These are phyloP conservation scores for Solanum lignicaule DNA, from an alignment of 257 asterid genomes.

Conservation along the genomic window DNA sequence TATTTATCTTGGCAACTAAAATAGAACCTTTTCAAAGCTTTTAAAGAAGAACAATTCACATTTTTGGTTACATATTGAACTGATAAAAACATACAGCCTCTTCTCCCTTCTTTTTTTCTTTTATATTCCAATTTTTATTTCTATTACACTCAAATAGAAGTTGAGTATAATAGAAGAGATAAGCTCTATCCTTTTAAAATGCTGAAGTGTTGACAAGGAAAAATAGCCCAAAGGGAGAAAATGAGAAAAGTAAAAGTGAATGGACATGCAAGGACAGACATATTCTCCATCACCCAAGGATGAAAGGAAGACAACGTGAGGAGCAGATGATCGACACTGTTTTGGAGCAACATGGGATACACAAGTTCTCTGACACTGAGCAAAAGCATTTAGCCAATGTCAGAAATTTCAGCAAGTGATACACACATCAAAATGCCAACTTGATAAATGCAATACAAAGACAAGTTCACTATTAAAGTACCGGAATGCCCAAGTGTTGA, in stretches of 20 bases:
- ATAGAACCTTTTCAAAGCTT: neutral
- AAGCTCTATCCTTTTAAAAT: neutral
- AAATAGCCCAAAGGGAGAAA: neutral
- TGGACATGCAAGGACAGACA: neutral
- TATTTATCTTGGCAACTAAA: neutral
- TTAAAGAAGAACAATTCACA: neutral
- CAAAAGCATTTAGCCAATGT: neutral
- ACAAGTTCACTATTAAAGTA: neutral
- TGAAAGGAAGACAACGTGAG: neutral
- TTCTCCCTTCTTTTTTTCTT: neutral
- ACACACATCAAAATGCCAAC: neutral
- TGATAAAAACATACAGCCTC: neutral
- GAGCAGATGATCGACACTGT: neutral
- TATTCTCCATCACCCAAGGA: neutral
- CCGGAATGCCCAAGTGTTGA: slow-evolving; percentile 56
- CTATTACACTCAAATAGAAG: neutral
- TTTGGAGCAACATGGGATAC: neutral
- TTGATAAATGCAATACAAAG: neutral
- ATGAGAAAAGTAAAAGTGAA: neutral
- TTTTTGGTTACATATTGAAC: neutral
- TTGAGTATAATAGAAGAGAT: neutral
- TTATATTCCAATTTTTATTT: neutral
- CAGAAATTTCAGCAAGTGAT: neutral
- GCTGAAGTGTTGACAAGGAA: neutral
- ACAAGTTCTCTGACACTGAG: neutral